A percentile compares a stretch with the other conserved stretches of the same genome.
Conservation (phyloP, 306 rosid species). For the Fagus sylvatica region DNA sequence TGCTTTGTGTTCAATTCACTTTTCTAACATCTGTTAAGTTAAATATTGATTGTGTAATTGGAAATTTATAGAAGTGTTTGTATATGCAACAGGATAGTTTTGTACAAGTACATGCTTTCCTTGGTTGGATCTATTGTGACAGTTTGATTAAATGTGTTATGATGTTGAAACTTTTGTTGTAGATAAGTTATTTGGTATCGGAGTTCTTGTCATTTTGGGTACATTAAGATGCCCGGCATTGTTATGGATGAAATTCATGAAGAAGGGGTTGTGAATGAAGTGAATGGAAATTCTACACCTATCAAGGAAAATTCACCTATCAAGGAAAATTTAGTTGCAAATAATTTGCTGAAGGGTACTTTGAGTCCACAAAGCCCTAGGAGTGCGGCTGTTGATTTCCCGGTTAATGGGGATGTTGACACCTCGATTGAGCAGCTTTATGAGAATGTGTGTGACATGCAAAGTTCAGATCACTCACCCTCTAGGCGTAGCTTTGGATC, state of each 20-base stretch:
- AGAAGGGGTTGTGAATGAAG: conserved; percentile 40
- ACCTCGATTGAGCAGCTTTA: conserved; percentile 91
- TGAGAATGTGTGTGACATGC: conserved; percentile 97
- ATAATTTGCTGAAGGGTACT: conserved; percentile 37
- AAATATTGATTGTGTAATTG: conserved; percentile 8
- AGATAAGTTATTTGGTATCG: conserved; percentile 38
- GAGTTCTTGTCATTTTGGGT: conserved; percentile 29
- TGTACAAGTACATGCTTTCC: background rate
- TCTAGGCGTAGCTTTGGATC: conserved; percentile 75
- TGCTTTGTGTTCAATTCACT: conserved; percentile 8
- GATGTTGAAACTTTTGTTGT: conserved; percentile 18
- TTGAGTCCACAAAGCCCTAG: conserved; percentile 43
- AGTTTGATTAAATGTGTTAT: background rate
- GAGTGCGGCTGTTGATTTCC: conserved; percentile 20
- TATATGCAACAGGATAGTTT: background rate
- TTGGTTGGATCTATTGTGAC: conserved; percentile 34
- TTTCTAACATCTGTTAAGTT: background rate
- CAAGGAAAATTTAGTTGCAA: conserved; percentile 38
- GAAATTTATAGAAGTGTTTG: background rate
- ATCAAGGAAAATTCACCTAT: conserved; percentile 37
- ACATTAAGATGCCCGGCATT: conserved; percentile 63
- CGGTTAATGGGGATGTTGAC: conserved; percentile 55
- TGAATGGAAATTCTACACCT: conserved; percentile 33
- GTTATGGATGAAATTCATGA: conserved; percentile 42
- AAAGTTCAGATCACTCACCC: conserved; percentile 92